These are phyloP conservation scores for Biancaea sappan DNA, from an alignment of 306 rosid species.

Conservation along the genomic window DNA sequence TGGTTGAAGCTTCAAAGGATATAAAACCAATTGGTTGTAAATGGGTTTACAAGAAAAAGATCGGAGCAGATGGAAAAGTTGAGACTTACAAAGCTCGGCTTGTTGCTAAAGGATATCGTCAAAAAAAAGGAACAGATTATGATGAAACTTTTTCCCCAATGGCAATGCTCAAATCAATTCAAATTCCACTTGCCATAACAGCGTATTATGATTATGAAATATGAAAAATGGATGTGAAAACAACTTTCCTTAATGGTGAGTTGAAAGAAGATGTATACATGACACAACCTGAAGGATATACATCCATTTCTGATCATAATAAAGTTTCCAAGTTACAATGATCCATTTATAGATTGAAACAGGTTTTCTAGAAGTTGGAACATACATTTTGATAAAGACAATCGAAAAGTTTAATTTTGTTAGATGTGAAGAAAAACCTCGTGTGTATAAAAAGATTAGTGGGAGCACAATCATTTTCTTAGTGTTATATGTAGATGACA, in stretches of 20 bases:
- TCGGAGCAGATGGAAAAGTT: background rate
- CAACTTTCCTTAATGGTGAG: background rate
- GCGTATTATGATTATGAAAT: no score
- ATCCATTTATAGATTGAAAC: background rate
- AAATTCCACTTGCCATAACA: no score
- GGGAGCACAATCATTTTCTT: background rate
- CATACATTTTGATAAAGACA: background rate
- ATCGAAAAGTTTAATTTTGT: slow-evolving; percentile 11
- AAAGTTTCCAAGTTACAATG: background rate
- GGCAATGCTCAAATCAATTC: background rate
- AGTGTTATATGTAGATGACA: background rate
- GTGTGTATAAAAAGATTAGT: background rate
- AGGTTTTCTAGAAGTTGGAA: slow-evolving; percentile 7
- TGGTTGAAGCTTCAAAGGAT: slow-evolving; percentile 16
- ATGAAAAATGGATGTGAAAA: background rate
- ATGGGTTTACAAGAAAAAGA: slow-evolving; percentile 5
- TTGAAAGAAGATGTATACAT: background rate
- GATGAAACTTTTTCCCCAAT: background rate
- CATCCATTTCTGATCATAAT: background rate
- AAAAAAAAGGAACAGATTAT: background rate
- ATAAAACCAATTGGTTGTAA: background rate
- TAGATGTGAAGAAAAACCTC: background rate
- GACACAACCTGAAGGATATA: background rate
- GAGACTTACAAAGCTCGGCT: background rate
- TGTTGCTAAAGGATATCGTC: background rate